Evolutionary conservation across 441 rosid species (phyloP), one percentile per base, ranked within the genome.

Genomic region (Cnidoscolus chayamansa): DNA sequence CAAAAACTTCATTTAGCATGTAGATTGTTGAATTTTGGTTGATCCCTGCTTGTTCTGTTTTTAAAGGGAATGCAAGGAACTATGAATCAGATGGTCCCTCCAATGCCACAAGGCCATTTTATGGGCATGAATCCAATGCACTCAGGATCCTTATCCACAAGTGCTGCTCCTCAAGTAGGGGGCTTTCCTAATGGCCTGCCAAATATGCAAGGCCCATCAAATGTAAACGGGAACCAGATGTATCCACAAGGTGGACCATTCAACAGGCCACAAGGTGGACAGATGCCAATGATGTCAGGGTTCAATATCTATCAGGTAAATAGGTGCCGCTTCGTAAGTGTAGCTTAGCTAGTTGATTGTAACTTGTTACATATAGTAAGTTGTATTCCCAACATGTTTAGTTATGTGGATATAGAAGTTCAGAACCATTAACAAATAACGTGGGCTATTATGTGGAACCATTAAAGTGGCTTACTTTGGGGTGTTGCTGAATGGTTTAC

Each of bases 41-140:
- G 6, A 78, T 37, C 9, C 13, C 63, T 15, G 9, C 35, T 51
- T 66, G 57, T n/a, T 7, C 31, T 54, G 45, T 13, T 50, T 40
- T 40, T 40, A 3, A 40, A 90, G 97, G 98, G 97, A 47, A 90
- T 87, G 91, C 98, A 94, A 85, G 92, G 94, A n/a, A 67, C 89
- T n/a, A 83, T 91, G 89, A 88, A 81, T 80, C 91, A 86, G 82
- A 87, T 91, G 92, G 88, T 77, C 79, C 88, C 90, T 67, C 90
- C 86, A 30, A 74, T 88, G 86, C 86, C 86, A 71, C 99, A 87
- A 82, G 89, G 96, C 71, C 97, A 88, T 82, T 93, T 81, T 74
- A 89, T 90, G 97, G 94, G 97, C 78, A 79, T 85, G 88, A 91
- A 85, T 68, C 91, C 83, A 12, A 81, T 86, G 85, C 93, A 86